A percentile compares a stretch with the other conserved stretches of the same genome.
Conservation (phyloP, 2,329 filamentous ascomycete genomes). For the Exserohilum turcica region DNA sequence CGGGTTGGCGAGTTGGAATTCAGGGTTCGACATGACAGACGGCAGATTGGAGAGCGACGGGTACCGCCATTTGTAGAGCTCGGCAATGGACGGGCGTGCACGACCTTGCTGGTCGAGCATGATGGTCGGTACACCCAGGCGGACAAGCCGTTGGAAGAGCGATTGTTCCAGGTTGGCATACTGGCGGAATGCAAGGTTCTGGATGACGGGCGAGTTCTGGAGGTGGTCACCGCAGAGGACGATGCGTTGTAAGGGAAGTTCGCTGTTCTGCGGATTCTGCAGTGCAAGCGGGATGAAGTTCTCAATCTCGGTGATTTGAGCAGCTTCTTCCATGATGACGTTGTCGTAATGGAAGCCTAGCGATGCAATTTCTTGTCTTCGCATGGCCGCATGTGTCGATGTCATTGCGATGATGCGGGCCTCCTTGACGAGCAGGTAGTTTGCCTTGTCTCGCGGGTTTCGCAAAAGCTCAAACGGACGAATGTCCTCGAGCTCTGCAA, state of each 20-base stretch:
- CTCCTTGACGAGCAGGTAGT: constrained; percentile 92
- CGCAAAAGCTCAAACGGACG: constrained; percentile 93
- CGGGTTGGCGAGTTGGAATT: constrained; percentile 83
- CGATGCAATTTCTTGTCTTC: constrained; percentile 83
- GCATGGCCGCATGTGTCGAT: constrained; percentile 95
- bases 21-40: constrained; percentile 67
- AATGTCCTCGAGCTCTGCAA: constrained; percentile 89
- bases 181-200: constrained; percentile 90
- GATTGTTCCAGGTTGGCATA: constrained; percentile 97
- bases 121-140: constrained; percentile 89
- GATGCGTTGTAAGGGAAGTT: constrained; percentile 80
- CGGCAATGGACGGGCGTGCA: constrained; percentile 82
- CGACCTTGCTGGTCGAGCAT: constrained; percentile 92
- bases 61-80: constrained; percentile 94
- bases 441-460: constrained; percentile 87
- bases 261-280: constrained; percentile 76
- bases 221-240: constrained; percentile 94
- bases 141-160: constrained; percentile 86
- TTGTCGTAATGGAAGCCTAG: constrained; percentile 98
- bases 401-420: constrained; percentile 99
- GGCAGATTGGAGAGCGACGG: constrained; percentile 78
- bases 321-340: constrained; percentile 97
- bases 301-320: constrained; percentile 96
- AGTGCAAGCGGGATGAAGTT: constrained; percentile 95
- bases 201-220: constrained; percentile 94